Evolutionary conservation across 768 basidiomycete species (phyloP), one percentile per base, ranked within the genome.

Genomic region (Cytidiella melzeri): DNA sequence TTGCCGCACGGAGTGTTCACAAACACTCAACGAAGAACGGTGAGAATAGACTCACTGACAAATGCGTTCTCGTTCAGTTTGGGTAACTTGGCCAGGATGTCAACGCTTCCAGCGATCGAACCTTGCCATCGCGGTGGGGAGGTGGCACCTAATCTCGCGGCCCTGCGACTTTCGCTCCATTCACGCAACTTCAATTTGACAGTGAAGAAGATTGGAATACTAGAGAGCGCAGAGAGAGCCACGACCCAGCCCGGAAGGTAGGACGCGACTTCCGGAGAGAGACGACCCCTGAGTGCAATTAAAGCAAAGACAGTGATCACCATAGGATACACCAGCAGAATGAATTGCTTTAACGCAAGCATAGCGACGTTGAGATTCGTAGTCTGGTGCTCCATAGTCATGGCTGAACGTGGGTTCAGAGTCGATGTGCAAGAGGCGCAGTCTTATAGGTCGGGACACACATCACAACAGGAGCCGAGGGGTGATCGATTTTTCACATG

Each of bases 101-200:
- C 73, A 20, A 64, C 20, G 54, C 65, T 67, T n/a, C 68, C 72
- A 3, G 64, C 61, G 49, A 57, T 51, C 37, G 53, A 51, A 11
- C 73, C 70, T n/a, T 45, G 52, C 34, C 65, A 56, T 2, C 51
- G 54, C 20, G 71, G 69, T n/a, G 66, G 43, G 36, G 28, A 26
- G 18, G 34, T 20, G 9, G 54, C 54, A 1, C 54, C 54, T 3
- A 45, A 5, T 18, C 25, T 18, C 4, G 40, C 42, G 5, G 54
- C 54, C 26, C 30, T 48, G 18, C 50, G 49, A 21, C 11, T n/a
- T 12, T 43, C 9, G 12, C 10, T 1, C 45, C 50, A 51, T 2
- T 39, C 11, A n/a, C 37, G 26, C 18, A 34, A n/a, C 30, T 18
- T 20, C 3, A 47, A 19, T 10, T 12, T 4, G 1, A 24, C 24